Conservation (phyloP, 805 yeast genomes). For the Yarrowia porcina region DNA sequence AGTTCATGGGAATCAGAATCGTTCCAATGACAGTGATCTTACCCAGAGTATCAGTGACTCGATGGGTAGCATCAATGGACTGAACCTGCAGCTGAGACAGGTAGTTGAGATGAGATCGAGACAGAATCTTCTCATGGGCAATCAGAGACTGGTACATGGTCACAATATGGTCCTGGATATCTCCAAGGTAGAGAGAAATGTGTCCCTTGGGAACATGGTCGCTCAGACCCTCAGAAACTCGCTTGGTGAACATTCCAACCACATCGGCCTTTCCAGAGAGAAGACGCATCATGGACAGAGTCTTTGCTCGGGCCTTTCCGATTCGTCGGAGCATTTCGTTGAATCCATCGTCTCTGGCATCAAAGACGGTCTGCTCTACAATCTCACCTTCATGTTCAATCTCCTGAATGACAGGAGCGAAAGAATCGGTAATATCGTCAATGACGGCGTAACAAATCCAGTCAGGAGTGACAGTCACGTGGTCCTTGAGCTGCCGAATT, state of each 20-base stretch:
- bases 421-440: conserved; percentile 63
- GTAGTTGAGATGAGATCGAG: conserved; percentile 87
- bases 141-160: conserved; percentile 91
- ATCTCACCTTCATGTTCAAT: conserved; percentile 63
- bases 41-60: conserved; percentile 81
- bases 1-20: conserved; percentile 80
- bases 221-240: conserved; percentile 72
- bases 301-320: conserved; percentile 85
- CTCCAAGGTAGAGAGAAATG: conserved; percentile 87
- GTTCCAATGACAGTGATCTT: conserved; percentile 91
- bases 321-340: conserved; percentile 71
- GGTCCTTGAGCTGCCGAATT: conserved; percentile 59
- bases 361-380: conserved; percentile 77
- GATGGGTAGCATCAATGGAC: conserved; percentile 79
- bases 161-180: conserved; percentile 94
- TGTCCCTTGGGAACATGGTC: conserved; percentile 71
- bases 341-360: conserved; percentile 70
- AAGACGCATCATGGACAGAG: conserved; percentile 87
- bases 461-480: conserved; percentile 57
- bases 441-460: conserved; percentile 66
- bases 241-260: conserved; percentile 89
- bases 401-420: conserved; percentile 57
- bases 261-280: conserved; percentile 95
- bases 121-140: conserved; percentile 88
- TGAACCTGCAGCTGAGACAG: conserved; percentile 93